Base-by-base conservation (phyloP, 2,329 filamentous ascomycete genomes). In the Dactylellina haptotyla region DNA sequence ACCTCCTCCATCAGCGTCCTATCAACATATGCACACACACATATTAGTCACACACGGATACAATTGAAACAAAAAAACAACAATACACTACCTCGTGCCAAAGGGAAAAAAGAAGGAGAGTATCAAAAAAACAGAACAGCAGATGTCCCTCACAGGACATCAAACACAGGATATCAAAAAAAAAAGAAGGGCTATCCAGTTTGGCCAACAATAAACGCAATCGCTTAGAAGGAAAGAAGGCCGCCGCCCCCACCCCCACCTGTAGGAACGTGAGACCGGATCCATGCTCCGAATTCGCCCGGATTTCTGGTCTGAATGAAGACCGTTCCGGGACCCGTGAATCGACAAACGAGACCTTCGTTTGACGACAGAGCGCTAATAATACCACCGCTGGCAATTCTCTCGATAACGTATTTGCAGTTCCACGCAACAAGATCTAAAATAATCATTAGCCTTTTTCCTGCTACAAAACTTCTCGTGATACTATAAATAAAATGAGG, bases 301-400 rank as follows among this genome's bases (percentile, higher is more conserved):
- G 92, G 85, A 79, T 97, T 98, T 75, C 95, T 87, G 0, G 95
- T 98, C 82, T 99, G 95, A 78, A 98, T 85, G 79, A 93, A 97
- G 0, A 99, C 87, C 0, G 92, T 96, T 0, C 95, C 95, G 0
- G 95, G 95, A 0, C 91, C 83, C 77, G 63, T 30, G 77, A 98
- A 98, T 80, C 93, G 96, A 84, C 95, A 99, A 2, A 97, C 93
- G 34, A 98, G 83, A 0, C 95, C 95, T 82, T 99, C 95, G 0
- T 86, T 90, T 0, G 92, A 89, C 26, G 89, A 88, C 20, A 97
- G 81, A 8, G 89, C 89, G n/a, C 91, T 94, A n/a, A 99, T 90
- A 75, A 99, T 88, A 37, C 95, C 95, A 1, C 95, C 95, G 2
- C 91, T 95, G 0, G 94, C 89, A 2, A 96, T 90, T 14, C 95